Evolutionary conservation across 805 yeast genomes (phyloP).

Genomic region (Candida saitoana): DNA sequence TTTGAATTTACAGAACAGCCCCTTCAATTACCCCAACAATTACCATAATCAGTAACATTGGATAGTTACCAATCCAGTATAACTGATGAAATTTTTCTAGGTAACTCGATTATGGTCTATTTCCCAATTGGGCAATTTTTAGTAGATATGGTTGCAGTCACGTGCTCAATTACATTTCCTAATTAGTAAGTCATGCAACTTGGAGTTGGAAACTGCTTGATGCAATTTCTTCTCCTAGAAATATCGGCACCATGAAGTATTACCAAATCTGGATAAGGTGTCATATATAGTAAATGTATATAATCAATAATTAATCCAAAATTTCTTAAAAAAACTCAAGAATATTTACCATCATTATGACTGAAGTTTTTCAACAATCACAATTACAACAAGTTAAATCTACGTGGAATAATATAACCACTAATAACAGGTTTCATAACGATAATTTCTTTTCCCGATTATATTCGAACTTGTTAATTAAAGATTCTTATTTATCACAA

Average conservation of each 20-base stretch:
- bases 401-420: constrained; percentile 33
- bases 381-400: constrained; percentile 15
- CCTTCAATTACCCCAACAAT: too few species aligned
- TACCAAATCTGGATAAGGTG: not conserved
- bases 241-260: not conserved
- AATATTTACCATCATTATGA: constrained; percentile 1
- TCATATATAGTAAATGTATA: not conserved
- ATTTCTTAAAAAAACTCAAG: not conserved
- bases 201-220: constrained; percentile 1
- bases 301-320: not conserved
- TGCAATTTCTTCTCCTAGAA: constrained; percentile 3
- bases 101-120: not conserved
- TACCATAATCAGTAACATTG: not conserved
- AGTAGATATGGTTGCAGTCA: constrained; percentile 3
- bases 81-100: not conserved
- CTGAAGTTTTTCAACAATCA: constrained; percentile 2
- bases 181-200: constrained; percentile 1
- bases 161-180: constrained; percentile 6
- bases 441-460: constrained; percentile 28
- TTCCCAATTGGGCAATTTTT: constrained; percentile 9
- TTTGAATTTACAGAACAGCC: too few species aligned
- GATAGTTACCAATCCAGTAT: not conserved
- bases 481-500: constrained; percentile 23
- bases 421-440: constrained; percentile 25
- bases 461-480: constrained; percentile 30